phyloP scores from a whole-genome alignment of 2,329 filamentous ascomycete species.

The Aspergillus jensenii region DNA sequence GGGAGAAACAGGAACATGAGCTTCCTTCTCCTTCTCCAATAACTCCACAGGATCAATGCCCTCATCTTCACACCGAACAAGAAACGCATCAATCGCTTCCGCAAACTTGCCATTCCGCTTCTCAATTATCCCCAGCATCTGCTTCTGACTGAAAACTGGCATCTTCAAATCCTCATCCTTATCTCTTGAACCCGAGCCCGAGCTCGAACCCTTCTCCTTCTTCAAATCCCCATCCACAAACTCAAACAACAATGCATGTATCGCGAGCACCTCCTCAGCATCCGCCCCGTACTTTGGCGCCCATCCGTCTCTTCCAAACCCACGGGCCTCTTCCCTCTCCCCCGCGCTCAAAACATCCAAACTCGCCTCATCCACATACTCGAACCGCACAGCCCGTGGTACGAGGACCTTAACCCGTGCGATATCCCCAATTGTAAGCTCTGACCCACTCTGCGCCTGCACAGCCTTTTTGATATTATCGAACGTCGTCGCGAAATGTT shows the following conservation, averaged over 20 bases:
- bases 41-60: slow-evolving; percentile 65
- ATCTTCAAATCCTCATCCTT: slow-evolving; percentile 81
- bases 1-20: slow-evolving; percentile 63
- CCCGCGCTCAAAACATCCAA: slow-evolving; percentile 74
- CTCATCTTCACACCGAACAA: slow-evolving; percentile 69
- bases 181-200: slow-evolving; percentile 65
- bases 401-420: slow-evolving; percentile 76
- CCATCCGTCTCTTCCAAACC: slow-evolving; percentile 58
- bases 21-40: slow-evolving; percentile 59
- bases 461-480: slow-evolving; percentile 83
- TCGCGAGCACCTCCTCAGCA: slow-evolving; percentile 5
- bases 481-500: slow-evolving; percentile 88
- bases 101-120: slow-evolving; percentile 83
- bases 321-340: slow-evolving; percentile 54
- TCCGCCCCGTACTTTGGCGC: slow-evolving; percentile 21
- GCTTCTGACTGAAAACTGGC: slow-evolving; percentile 89
- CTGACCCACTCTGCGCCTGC: slow-evolving; percentile 69
- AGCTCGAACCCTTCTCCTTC: slow-evolving; percentile 65
- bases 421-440: slow-evolving; percentile 73
- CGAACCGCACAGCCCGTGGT: slow-evolving; percentile 76
- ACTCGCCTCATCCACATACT: slow-evolving; percentile 81
- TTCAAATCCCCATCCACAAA: slow-evolving; percentile 91
- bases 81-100: slow-evolving; percentile 72
- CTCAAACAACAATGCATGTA: slow-evolving; percentile 78
- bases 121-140: slow-evolving; percentile 85